These are phyloP conservation scores for Trametes punicea DNA, from an alignment of 768 basidiomycete genomes.

Conservation along the genomic window DNA sequence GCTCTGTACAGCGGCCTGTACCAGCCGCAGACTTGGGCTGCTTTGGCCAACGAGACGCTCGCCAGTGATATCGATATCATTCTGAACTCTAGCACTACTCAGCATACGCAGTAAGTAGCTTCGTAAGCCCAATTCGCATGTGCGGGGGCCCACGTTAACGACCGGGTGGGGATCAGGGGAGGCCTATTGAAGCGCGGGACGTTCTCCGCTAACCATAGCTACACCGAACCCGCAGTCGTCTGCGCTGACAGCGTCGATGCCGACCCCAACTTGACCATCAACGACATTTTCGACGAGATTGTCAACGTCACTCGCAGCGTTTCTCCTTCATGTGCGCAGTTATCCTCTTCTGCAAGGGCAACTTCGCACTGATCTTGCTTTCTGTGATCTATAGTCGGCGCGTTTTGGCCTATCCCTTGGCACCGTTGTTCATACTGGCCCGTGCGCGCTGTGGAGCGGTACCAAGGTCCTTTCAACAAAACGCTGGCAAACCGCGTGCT, in stretches of 20 bases:
- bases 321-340: conserved; percentile 6
- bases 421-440: conserved; percentile 16
- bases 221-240: conserved; percentile 11
- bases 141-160: too few relatives aligned
- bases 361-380: too few relatives aligned
- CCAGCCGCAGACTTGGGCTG: conserved; percentile 2
- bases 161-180: too few relatives aligned
- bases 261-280: conserved; percentile 3
- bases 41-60: not conserved
- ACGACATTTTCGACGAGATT: conserved; percentile 12
- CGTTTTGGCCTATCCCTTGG: conserved; percentile 11
- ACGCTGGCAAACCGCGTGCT: conserved; percentile 21
- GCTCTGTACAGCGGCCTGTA: not conserved
- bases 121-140: not conserved
- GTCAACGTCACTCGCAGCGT: conserved; percentile 7
- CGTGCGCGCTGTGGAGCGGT: conserved; percentile 21
- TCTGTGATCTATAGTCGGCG: conserved; percentile 2
- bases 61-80: not conserved
- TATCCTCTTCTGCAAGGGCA: too few relatives aligned
- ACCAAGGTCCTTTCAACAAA: conserved; percentile 23
- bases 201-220: conserved; percentile 3
- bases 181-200: not conserved
- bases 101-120: not conserved
- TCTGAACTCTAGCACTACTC: not conserved
- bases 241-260: conserved; percentile 16